phyloP scores from a whole-genome alignment of 176 grass and related monocot genomes.

The Avena insularis region DNA sequence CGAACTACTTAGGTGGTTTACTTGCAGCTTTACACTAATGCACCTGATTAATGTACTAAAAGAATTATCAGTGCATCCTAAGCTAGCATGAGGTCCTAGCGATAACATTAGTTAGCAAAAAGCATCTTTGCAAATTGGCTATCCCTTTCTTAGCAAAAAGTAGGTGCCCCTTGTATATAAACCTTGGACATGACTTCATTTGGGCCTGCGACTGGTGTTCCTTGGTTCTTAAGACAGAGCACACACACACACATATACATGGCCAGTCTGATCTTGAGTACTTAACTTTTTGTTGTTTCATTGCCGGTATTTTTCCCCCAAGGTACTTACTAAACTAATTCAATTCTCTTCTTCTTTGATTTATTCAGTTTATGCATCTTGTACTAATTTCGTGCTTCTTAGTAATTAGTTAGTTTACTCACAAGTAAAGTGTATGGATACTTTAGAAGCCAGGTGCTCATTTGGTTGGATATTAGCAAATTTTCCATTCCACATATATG shows the following conservation, averaged over 20 bases:
- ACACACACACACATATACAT: neutral
- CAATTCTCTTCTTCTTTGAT: neutral
- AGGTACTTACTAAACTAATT: slow-evolving; percentile 35
- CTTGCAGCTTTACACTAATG: slow-evolving; percentile 38
- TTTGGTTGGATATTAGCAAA: neutral
- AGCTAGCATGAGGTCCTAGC: slow-evolving; percentile 42
- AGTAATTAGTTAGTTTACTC: neutral
- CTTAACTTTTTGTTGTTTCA: slow-evolving; percentile 8
- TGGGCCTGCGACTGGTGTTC: slow-evolving; percentile 26
- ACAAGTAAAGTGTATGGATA: neutral
- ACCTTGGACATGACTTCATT: slow-evolving; percentile 25
- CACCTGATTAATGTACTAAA: slow-evolving; percentile 49
- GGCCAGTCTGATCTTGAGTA: slow-evolving; percentile 17
- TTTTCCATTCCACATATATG: neutral
- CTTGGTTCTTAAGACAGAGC: slow-evolving; percentile 34
- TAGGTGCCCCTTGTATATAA: slow-evolving; percentile 43
- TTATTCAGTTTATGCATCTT: neutral
- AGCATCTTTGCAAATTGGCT: slow-evolving; percentile 40
- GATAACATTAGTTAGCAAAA: slow-evolving; percentile 60
- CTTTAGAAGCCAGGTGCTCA: neutral
- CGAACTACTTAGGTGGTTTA: slow-evolving; percentile 25
- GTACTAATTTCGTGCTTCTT: neutral
- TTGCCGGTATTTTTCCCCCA: neutral
- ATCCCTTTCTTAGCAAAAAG: slow-evolving; percentile 35
- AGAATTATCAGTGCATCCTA: slow-evolving; percentile 52